Evolutionary conservation across 371 early-diverging fungal species (phyloP).

Genomic region (Polyrhizophydium stewartii): DNA sequence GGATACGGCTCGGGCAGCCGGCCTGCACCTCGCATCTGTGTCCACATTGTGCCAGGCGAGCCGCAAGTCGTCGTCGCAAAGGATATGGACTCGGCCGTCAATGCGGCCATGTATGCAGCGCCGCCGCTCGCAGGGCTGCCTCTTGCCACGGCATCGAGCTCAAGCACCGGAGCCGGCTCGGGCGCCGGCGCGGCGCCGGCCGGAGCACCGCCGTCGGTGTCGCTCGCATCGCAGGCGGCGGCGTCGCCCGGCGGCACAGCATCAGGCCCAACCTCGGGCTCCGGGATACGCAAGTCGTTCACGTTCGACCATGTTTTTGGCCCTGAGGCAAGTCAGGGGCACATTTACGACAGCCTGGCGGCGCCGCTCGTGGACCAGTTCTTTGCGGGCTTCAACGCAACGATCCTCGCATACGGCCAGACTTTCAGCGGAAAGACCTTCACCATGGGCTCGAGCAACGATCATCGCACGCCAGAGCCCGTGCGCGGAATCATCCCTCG

Average conservation of each 20-base stretch:
- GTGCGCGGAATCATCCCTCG: constrained; percentile 35
- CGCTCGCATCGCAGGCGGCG: too few relatives aligned
- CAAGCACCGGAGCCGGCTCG: neutral
- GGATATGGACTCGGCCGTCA: neutral
- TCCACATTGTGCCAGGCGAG: constrained; percentile 6
- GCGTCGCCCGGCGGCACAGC: neutral
- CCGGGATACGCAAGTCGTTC: constrained; percentile 40
- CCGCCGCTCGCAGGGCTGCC: too few relatives aligned
- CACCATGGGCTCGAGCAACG: constrained; percentile 37
- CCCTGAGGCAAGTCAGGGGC: constrained; percentile 62
- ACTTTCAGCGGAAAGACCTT: constrained; percentile 33
- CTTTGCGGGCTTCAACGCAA: constrained; percentile 72
- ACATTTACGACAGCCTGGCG: constrained; percentile 67
- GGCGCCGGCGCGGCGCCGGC: too few relatives aligned
- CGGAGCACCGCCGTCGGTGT: too few relatives aligned
- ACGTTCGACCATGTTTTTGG: constrained; percentile 85
- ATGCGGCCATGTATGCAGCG: neutral
- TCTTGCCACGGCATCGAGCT: neutral
- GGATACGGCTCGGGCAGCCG: neutral
- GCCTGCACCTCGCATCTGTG: neutral
- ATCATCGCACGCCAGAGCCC: constrained; percentile 8
- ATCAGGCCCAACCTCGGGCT: neutral
- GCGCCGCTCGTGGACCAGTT: constrained; percentile 78
- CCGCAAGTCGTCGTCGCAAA: constrained; percentile 14
- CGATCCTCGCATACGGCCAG: constrained; percentile 48